These are phyloP conservation scores for Quercus suber DNA, from an alignment of 306 rosid genomes.

Conservation along the genomic window DNA sequence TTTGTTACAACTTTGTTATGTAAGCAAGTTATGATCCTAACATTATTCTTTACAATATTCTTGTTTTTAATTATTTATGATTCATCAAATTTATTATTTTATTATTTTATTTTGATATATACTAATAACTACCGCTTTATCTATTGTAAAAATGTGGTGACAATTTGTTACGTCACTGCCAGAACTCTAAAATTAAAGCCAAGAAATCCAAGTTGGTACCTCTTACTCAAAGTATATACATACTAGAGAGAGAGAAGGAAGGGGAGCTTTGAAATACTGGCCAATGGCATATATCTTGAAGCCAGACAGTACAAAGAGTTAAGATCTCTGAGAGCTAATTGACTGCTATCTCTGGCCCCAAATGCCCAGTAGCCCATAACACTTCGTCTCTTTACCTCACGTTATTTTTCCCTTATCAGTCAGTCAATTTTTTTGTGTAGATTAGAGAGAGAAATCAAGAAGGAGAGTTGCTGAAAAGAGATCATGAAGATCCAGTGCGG, in stretches of 20 bases:
- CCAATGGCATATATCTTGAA: constrained; percentile 23
- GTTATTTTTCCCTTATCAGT: background rate
- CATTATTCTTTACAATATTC: too few relatives aligned
- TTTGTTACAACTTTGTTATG: accelerated
- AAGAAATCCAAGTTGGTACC: constrained; percentile 35
- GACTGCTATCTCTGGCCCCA: constrained; percentile 45
- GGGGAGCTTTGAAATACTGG: background rate
- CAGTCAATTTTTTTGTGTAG: too few relatives aligned
- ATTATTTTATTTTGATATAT: too few relatives aligned
- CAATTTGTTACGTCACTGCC: too few relatives aligned
- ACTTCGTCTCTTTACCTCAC: background rate
- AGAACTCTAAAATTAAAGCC: background rate
- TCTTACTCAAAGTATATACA: constrained; percentile 1
- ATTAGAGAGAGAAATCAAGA: background rate
- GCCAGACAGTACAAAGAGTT: constrained; percentile 18
- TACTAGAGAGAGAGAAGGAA: constrained; percentile 2
- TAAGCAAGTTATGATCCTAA: too few relatives aligned
- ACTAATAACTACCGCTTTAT: too few relatives aligned
- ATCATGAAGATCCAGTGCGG: constrained; percentile 88
- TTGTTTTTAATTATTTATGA: too few relatives aligned
- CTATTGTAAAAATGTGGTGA: too few relatives aligned
- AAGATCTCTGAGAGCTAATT: constrained; percentile 22
- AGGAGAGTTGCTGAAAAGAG: background rate
- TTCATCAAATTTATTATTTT: too few relatives aligned
- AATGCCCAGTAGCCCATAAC: constrained; percentile 53